Evolutionary conservation across 495 filamentous ascomycete genomes (phyloP), one percentile per base, ranked within the genome.

Genomic region (Daldinia caldariorum): DNA sequence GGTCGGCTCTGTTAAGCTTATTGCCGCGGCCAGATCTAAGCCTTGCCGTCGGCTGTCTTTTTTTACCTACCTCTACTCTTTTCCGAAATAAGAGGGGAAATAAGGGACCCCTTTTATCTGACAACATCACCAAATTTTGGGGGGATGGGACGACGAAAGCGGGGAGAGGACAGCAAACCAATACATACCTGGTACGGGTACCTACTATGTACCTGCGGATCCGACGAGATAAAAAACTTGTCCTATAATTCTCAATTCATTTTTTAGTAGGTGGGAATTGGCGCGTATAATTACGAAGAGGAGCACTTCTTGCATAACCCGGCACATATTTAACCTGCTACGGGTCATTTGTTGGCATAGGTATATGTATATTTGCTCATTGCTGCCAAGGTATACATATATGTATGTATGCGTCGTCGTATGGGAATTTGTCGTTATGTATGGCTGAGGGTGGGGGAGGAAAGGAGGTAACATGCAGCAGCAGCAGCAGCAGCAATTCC

Each of bases 1-100:
- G 70, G 50, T 72, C 70, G 60, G 65, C 34, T 67, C 57, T 39
- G 70, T 66, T 72, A 72, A 72, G 65, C 70, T 72, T 72, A 72
- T 64, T 67, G 56, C 9, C 32, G 31, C 29, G 26, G 29, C 37
- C 8, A 58, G 56, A 63, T 67, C 63, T 26, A 66, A 63, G 63
- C 35, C 51, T 54, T 54, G 26, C 35, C 51, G 62, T 59, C 63
- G 37, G 20, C 29, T 51, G 16, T 32, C 37, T 38, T 5, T 32
- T 9, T n/a, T n/a, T n/a, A n/a, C n/a, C n/a, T n/a, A n/a, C n/a
- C n/a, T n/a, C n/a, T n/a, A n/a, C n/a, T n/a, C n/a, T n/a, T n/a
- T n/a, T n/a, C n/a, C n/a, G n/a, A n/a, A n/a, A n/a, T n/a, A n/a
- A n/a, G n/a, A n/a, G n/a, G n/a, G n/a, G n/a, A n/a, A n/a, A n/a